Evolutionary conservation across 495 filamentous ascomycete species (phyloP), one percentile per base, ranked within the genome.

Genomic region (Podospora tetraspora): DNA sequence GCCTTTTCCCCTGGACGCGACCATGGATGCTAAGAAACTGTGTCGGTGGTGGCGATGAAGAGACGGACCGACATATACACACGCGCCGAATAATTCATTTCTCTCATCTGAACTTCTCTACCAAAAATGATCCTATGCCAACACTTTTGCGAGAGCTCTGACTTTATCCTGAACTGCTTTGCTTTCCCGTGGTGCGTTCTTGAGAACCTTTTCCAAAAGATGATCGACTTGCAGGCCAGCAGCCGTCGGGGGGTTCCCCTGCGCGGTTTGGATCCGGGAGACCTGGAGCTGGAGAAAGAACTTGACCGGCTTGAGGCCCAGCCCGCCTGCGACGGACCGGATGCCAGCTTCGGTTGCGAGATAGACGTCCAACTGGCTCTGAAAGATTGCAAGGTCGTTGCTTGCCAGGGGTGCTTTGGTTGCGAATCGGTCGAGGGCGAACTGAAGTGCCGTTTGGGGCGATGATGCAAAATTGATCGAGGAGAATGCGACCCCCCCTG

Each of bases 251-350:
- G 79, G 74, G 60, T 79, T 81, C 0, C 82, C 82, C 73, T 84
- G 82, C 0, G 82, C 83, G 0, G 82, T 84, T 71, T 80, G 74
- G 69, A 84, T 84, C 1, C 83, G 74, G 59, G 80, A 80, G 43
- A 83, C 76, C 73, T 83, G 82, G 66, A 83, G 78, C 71, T 79
- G 70, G 7, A 83, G 71, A 71, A 83, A 83, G 78, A 84, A 84
- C 73, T 84, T 84, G 30, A 81, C 81, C 4, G 78, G 78, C 74
- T 83, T 82, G 72, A 83, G 81, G 0, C 78, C 81, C 19, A 84
- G 71, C 57, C 67, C 74, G 19, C 82, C 81, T 9, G 75, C 79
- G 0, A 80, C 79, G 13, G 77, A 79, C 2, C 82, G 75, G 63
- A 84, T 79, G 3, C 82, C 83, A 0, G 80, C 82, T 70, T 84